Base-by-base conservation (phyloP, 2,329 filamentous ascomycete species). In the Tricladium varicosporioides region DNA sequence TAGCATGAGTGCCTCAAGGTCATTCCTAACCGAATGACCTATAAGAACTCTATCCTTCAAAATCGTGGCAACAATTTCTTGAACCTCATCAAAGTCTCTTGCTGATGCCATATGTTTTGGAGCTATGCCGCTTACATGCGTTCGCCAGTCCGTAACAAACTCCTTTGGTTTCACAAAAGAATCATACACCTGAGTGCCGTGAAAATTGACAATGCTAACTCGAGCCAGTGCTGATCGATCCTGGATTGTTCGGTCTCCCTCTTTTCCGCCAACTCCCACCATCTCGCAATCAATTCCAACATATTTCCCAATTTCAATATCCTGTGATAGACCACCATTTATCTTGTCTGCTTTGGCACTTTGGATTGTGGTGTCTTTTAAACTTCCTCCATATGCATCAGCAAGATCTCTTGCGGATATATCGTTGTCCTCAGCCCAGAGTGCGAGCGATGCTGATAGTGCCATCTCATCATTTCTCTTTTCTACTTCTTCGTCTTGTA, bases 211-310 rank as follows among this genome's bases (percentile, higher is more conserved):
- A 14, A 96, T 77, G 69, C 90, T 96, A 54, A 93, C 91, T 48
- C 94, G 84, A 1, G 94, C 94, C 46, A 99, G 82, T 0, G 85
- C 86, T 36, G 91, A 92, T 69, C 86, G 82, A 62, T 87, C 79
- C 22, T 27, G 22, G 22, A 27, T 7, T 3, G 22, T 27, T 27
- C 22, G 22, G 22, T 27, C 22, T 27, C 22, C 22, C 18, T 84
- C 82, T 51, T 84, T 84, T 1, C 83, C 82, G 0, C 88, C 89
- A 11, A 95, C 84, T 48, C 93, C 94, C 22, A 99, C 94, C 94
- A 99, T 99, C 75, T 99, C 94, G 73, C 94, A 99, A 76, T 99
- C 94, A 48, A 99, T 84, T 16, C 90, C 89, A 44, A 99, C 76
- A 71, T 96, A 99, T 79, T 94, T 96, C 51, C 93, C 94, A 16